These are phyloP conservation scores for Caloboletus firmus DNA, from an alignment of 1,284 basidiomycete species.

Conservation along the genomic window DNA sequence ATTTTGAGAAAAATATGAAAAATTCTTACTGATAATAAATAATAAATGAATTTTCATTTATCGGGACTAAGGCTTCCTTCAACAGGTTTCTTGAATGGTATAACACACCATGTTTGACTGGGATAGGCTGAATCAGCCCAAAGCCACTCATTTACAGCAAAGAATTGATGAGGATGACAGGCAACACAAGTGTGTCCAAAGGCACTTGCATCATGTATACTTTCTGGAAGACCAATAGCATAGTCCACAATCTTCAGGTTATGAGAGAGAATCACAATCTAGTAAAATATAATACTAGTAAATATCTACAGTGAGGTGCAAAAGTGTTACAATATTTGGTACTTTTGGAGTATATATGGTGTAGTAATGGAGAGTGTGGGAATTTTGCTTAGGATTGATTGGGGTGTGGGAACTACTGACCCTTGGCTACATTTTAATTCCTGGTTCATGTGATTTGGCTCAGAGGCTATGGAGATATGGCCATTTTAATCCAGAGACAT, in stretches of 20 bases:
- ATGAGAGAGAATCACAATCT: not conserved
- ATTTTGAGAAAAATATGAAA: not conserved
- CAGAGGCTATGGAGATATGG: too few relatives aligned
- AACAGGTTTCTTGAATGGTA: not conserved
- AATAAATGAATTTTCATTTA: not conserved
- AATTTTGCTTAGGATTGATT: too few relatives aligned
- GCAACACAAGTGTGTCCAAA: not conserved
- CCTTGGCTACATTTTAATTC: too few relatives aligned
- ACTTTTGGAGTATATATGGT: too few relatives aligned
- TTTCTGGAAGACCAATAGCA: not conserved
- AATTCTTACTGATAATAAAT: not conserved
- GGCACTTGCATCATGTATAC: not conserved
- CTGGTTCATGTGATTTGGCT: too few relatives aligned
- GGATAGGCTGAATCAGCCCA: not conserved
- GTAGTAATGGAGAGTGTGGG: too few relatives aligned
- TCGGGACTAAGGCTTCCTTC: not conserved
- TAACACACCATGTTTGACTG: not conserved
- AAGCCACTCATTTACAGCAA: not conserved
- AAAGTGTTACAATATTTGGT: too few relatives aligned
- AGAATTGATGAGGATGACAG: not conserved
- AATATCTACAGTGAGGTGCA: too few relatives aligned
- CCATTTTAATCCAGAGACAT: too few relatives aligned
- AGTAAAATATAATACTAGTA: not conserved
- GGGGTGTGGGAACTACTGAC: too few relatives aligned
- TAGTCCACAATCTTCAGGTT: not conserved